Percentiles rank a stretch among this genome's conserved stretches.
phyloP scores from a whole-genome alignment of 108 stramenopile genomes.

The Cyclotella cryptica region DNA sequence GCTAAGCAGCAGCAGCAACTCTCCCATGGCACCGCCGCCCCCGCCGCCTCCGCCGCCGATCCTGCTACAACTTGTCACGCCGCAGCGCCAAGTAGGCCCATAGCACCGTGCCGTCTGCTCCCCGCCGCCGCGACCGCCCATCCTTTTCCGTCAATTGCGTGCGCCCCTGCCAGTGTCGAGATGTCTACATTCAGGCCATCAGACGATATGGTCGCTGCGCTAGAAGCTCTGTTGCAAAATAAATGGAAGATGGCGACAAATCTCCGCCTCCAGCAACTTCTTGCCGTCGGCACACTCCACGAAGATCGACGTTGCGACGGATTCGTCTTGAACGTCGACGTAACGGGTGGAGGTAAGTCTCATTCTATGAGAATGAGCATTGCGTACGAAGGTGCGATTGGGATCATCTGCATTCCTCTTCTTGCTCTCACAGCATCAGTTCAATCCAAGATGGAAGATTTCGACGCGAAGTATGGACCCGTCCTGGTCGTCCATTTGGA shows the following conservation, averaged over 20 bases:
- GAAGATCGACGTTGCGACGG: not conserved
- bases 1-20: too few relatives aligned
- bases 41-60: too few relatives aligned
- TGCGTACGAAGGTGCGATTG: too few relatives aligned
- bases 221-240: not conserved
- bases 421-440: too few relatives aligned
- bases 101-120: too few relatives aligned
- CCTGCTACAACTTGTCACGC: too few relatives aligned
- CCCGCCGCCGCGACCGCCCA: too few relatives aligned
- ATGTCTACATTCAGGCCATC: not conserved
- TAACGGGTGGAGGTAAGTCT: not conserved
- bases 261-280: not conserved
- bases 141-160: too few relatives aligned
- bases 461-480: not conserved
- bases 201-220: not conserved
- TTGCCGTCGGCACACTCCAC: not conserved
- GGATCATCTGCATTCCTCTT: not conserved
- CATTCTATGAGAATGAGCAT: not conserved
- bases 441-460: not conserved
- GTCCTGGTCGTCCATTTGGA: not conserved
- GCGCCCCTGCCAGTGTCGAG: not conserved
- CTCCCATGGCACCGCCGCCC: too few relatives aligned
- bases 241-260: not conserved
- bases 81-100: too few relatives aligned
- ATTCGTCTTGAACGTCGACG: not conserved